Conservation (phyloP, 2,329 filamentous ascomycete genomes). For the Botrytis fabae region DNA sequence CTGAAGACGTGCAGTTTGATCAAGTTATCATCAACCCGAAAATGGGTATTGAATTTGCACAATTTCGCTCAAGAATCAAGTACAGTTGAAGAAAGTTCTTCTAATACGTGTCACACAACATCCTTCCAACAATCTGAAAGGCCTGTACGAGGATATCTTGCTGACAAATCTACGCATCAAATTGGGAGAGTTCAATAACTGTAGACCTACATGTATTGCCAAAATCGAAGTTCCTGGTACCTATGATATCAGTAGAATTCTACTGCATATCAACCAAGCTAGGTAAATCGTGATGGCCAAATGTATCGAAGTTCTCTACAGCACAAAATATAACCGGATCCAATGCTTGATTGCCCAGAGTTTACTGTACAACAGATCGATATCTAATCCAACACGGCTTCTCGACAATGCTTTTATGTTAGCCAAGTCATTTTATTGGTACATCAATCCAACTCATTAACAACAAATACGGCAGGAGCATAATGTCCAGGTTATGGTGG, state of each 20-base stretch:
- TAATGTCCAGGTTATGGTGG: background rate
- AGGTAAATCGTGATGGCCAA: background rate
- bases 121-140: background rate
- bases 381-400: background rate
- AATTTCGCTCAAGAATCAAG: background rate
- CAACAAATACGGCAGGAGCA: background rate
- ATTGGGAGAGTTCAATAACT: background rate
- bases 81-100: background rate
- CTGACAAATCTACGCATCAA: background rate
- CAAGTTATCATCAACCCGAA: background rate
- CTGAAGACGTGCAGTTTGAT: background rate
- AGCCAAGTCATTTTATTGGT: too few relatives aligned
- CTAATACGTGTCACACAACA: background rate
- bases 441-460: too few relatives aligned
- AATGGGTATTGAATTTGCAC: background rate
- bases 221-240: background rate
- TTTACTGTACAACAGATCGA: background rate
- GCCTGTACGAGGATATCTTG: background rate
- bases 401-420: background rate
- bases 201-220: background rate
- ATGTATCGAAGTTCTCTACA: background rate
- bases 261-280: background rate
- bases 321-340: background rate
- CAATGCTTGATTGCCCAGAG: background rate
- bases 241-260: too few relatives aligned